Percentiles rank a stretch among this genome's conserved stretches.
These are phyloP conservation scores for Hypoxylon crocopeplum DNA, from an alignment of 495 filamentous ascomycete species.

Conservation along the genomic window DNA sequence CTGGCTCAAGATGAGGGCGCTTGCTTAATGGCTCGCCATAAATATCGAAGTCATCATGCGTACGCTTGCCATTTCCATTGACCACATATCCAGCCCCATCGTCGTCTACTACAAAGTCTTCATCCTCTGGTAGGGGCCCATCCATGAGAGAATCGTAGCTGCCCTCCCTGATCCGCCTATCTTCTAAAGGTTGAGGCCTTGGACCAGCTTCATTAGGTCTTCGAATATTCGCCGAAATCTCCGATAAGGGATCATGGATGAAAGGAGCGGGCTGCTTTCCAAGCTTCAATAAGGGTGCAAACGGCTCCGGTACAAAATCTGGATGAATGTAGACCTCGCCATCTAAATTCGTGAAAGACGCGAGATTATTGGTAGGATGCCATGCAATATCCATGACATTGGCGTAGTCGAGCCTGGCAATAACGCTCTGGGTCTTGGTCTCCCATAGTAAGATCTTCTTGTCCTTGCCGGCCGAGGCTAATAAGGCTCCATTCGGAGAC, in stretches of 20 bases:
- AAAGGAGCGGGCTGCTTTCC: slow-evolving; percentile 78
- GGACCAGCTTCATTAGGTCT: slow-evolving; percentile 62
- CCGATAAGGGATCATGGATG: slow-evolving; percentile 77
- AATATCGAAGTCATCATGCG: slow-evolving; percentile 54
- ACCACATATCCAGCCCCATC: slow-evolving; percentile 91
- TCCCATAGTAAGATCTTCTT: slow-evolving; percentile 89
- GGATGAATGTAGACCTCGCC: slow-evolving; percentile 90
- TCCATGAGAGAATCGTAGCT: slow-evolving; percentile 64
- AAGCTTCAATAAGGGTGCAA: slow-evolving; percentile 63
- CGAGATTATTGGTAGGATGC: slow-evolving; percentile 87
- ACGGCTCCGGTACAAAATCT: slow-evolving; percentile 74
- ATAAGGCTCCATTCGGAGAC: slow-evolving; percentile 91
- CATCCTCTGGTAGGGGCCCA: slow-evolving; percentile 53
- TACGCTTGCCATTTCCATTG: slow-evolving; percentile 73
- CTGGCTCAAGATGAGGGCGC: slow-evolving; percentile 63
- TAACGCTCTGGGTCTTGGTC: slow-evolving; percentile 78
- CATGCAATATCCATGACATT: slow-evolving; percentile 85
- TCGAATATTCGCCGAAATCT: slow-evolving; percentile 70
- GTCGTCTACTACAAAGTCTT: slow-evolving; percentile 91
- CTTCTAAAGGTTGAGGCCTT: slow-evolving; percentile 53
- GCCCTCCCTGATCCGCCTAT: slow-evolving; percentile 33
- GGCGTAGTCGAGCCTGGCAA: slow-evolving; percentile 74
- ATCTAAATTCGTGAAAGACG: slow-evolving; percentile 88
- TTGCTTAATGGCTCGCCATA: slow-evolving; percentile 48
- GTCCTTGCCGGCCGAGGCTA: slow-evolving; percentile 84